phyloP scores from a whole-genome alignment of 106 monocot genomes.

The Dendrobium catenatum region DNA sequence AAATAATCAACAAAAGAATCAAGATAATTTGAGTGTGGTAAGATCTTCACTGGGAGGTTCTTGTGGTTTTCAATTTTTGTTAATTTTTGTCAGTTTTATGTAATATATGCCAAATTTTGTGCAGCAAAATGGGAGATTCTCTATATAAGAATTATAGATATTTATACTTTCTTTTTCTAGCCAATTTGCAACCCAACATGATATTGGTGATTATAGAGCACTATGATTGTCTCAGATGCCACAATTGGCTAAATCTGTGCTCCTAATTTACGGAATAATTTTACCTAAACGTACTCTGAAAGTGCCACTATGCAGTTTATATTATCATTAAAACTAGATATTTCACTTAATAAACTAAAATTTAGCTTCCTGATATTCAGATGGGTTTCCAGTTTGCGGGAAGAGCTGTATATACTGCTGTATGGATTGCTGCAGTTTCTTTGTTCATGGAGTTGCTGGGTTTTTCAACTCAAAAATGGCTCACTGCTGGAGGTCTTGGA shows the following conservation, averaged over 20 bases:
- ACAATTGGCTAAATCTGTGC: neutral
- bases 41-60: neutral
- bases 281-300: neutral
- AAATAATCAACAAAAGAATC: neutral
- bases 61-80: neutral
- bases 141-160: neutral
- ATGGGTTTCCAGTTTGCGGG: constrained; percentile 91
- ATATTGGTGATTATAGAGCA: neutral
- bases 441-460: constrained; percentile 97
- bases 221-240: neutral
- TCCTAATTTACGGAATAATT: neutral
- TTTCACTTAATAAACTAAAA: neutral
- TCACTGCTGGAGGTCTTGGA: constrained; percentile 98
- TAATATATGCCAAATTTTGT: neutral
- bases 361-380: constrained; percentile 29
- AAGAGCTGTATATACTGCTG: constrained; percentile 78
- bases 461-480: constrained; percentile 91
- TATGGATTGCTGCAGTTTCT: constrained; percentile 90
- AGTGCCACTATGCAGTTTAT: neutral
- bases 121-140: neutral
- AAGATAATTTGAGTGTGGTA: neutral
- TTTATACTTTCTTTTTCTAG: neutral
- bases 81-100: neutral
- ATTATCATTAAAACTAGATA: neutral
- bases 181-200: neutral